Evolutionary conservation across 2,329 filamentous ascomycete species (phyloP).

Genomic region (Aspergillus sp.): DNA sequence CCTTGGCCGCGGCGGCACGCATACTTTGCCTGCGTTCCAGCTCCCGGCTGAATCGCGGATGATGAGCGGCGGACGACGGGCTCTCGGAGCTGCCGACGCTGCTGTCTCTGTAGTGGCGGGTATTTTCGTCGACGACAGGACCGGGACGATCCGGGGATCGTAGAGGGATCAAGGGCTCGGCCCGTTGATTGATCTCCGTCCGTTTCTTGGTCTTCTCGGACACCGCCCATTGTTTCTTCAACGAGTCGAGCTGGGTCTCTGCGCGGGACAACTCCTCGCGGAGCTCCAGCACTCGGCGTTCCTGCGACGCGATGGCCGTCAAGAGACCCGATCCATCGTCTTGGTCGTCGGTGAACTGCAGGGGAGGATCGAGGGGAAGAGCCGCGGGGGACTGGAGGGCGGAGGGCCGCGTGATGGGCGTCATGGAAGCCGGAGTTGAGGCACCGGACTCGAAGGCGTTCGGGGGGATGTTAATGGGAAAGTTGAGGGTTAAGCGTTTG

Average conservation of each 20-base stretch:
- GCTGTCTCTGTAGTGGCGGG: slow-evolving; percentile 25
- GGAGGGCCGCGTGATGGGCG: slow-evolving; percentile 33
- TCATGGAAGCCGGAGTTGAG: slow-evolving; percentile 33
- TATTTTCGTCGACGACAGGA: slow-evolving; percentile 10
- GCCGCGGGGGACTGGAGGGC: slow-evolving; percentile 30
- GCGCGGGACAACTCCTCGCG: slow-evolving; percentile 85
- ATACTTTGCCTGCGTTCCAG: slow-evolving; percentile 72
- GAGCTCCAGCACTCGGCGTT: slow-evolving; percentile 84
- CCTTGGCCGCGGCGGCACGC: slow-evolving; percentile 47
- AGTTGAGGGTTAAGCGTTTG: slow-evolving; percentile 49
- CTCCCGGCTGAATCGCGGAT: slow-evolving; percentile 53
- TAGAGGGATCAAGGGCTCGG: slow-evolving; percentile 60
- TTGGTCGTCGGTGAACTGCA: slow-evolving; percentile 28
- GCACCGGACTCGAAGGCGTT: slow-evolving; percentile 22
- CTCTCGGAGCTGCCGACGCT: slow-evolving; percentile 27
- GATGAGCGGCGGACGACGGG: slow-evolving; percentile 23
- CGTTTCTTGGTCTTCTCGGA: slow-evolving; percentile 77
- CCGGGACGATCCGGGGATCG: slow-evolving; percentile 36
- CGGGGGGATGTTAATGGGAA: slow-evolving; percentile 44
- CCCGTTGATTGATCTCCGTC: slow-evolving; percentile 60
- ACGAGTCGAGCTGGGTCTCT: slow-evolving; percentile 69
- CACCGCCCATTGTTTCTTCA: slow-evolving; percentile 81
- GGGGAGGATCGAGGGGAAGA: slow-evolving; percentile 25
- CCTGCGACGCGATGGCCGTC: slow-evolving; percentile 86
- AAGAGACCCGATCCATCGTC: slow-evolving; percentile 69